Conservation (phyloP, 2,329 filamentous ascomycete species). For the Colletotrichum ledebouriae region DNA sequence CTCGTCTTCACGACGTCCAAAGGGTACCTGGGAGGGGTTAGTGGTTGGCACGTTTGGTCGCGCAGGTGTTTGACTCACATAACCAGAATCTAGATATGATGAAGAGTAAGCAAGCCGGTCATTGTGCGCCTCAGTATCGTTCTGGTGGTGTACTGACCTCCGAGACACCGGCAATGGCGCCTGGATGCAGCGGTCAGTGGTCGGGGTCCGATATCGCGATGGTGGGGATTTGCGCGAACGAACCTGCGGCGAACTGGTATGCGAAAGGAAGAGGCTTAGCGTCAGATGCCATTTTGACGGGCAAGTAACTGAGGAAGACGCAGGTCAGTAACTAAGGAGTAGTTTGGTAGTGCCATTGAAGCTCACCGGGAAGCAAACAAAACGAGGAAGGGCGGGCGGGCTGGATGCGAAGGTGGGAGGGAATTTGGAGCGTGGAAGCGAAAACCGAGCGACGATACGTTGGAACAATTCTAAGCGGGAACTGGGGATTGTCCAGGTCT, state of each 20-base stretch:
- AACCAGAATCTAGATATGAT: constrained; percentile 78
- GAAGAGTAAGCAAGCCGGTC: constrained; percentile 46
- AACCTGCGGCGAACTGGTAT: constrained; percentile 95
- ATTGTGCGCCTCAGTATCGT: constrained; percentile 7
- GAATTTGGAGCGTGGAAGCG: constrained; percentile 19
- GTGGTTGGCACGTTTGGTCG: constrained; percentile 38
- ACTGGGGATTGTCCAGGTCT: constrained; percentile 23
- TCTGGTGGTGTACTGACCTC: constrained; percentile 76
- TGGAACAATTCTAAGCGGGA: constrained; percentile 23
- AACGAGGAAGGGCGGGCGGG: constrained; percentile 7
- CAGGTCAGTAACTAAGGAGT: constrained; percentile 10
- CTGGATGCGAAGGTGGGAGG: constrained; percentile 25
- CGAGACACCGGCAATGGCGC: constrained; percentile 96
- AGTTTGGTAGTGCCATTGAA: constrained; percentile 9
- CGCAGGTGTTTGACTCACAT: constrained; percentile 70
- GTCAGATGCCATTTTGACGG: constrained; percentile 70
- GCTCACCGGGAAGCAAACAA: constrained; percentile 31
- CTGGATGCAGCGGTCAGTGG: constrained; percentile 58
- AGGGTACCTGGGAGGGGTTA: constrained; percentile 80
- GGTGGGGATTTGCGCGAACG: constrained; percentile 52
- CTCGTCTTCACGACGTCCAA: constrained; percentile 98
- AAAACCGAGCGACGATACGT: constrained; percentile 37
- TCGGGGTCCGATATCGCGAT: constrained; percentile 43
- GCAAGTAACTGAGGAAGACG: background rate
- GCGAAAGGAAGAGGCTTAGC: constrained; percentile 85